phyloP scores from a whole-genome alignment of 371 early-diverging fungal species.

The Apophysomyces sp. region DNA sequence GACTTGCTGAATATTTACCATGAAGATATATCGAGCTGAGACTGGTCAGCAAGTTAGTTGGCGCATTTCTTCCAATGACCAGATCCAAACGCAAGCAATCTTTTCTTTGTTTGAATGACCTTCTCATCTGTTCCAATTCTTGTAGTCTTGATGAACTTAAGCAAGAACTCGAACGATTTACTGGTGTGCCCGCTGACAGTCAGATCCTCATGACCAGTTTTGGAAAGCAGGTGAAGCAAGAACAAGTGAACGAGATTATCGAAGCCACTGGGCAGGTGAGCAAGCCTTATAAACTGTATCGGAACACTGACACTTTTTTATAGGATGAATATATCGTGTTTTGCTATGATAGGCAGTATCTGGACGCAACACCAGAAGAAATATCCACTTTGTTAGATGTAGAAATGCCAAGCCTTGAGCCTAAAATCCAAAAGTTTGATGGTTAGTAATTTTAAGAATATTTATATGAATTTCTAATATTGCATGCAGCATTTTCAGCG shows the following conservation, averaged over 20 bases:
- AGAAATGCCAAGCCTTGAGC: constrained; percentile 41
- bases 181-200: constrained; percentile 45
- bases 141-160: constrained; percentile 54
- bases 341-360: constrained; percentile 43
- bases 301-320: background rate
- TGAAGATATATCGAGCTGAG: constrained; percentile 67
- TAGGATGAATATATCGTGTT: constrained; percentile 49
- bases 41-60: constrained; percentile 55
- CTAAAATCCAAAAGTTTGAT: constrained; percentile 24
- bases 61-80: constrained; percentile 9
- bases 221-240: constrained; percentile 54
- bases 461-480: background rate
- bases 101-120: background rate
- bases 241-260: constrained; percentile 48
- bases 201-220: constrained; percentile 66
- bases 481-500: background rate
- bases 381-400: constrained; percentile 29
- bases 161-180: constrained; percentile 42
- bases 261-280: constrained; percentile 54
- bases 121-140: background rate
- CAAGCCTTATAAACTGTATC: background rate
- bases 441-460: constrained; percentile 14
- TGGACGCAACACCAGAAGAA: constrained; percentile 28
- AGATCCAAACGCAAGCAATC: constrained; percentile 24
- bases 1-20: constrained; percentile 14